Evolutionary conservation across 371 early-diverging fungal species (phyloP).

Genomic region (Mucor piriformis): DNA sequence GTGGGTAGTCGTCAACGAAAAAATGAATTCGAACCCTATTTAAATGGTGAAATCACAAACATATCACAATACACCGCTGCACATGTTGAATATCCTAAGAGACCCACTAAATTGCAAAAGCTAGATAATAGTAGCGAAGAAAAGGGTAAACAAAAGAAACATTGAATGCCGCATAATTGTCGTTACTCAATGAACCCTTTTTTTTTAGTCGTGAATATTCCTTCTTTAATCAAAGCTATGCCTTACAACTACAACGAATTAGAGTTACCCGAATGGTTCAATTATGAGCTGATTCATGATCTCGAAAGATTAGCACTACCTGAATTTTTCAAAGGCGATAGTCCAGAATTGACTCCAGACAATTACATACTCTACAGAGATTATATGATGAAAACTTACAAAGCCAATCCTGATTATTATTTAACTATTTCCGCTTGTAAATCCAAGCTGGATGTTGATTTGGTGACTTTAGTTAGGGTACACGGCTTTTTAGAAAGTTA

Average conservation of each 20-base stretch:
- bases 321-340: slow-evolving; percentile 82
- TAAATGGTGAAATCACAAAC: slow-evolving; percentile 68
- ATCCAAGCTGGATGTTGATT: slow-evolving; percentile 89
- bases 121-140: slow-evolving; percentile 8
- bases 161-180: no score
- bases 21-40: slow-evolving; percentile 69
- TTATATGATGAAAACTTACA: slow-evolving; percentile 93
- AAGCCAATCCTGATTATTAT: slow-evolving; percentile 89
- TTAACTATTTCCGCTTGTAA: slow-evolving; percentile 94
- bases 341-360: slow-evolving; percentile 79
- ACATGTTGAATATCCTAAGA: slow-evolving; percentile 36
- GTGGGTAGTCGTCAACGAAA: slow-evolving; percentile 57
- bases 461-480: slow-evolving; percentile 90
- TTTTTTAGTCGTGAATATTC: slow-evolving; percentile 12
- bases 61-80: slow-evolving; percentile 53
- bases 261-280: slow-evolving; percentile 75
- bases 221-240: slow-evolving; percentile 13
- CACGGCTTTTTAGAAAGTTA: slow-evolving; percentile 97
- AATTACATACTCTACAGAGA: slow-evolving; percentile 91
- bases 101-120: slow-evolving; percentile 13
- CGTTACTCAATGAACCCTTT: neutral
- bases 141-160: slow-evolving; percentile 13
- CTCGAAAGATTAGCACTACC: slow-evolving; percentile 88
- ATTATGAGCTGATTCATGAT: slow-evolving; percentile 72
- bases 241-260: slow-evolving; percentile 29